Conservation (phyloP, 441 rosid genomes). For the Erodium trifolium region DNA sequence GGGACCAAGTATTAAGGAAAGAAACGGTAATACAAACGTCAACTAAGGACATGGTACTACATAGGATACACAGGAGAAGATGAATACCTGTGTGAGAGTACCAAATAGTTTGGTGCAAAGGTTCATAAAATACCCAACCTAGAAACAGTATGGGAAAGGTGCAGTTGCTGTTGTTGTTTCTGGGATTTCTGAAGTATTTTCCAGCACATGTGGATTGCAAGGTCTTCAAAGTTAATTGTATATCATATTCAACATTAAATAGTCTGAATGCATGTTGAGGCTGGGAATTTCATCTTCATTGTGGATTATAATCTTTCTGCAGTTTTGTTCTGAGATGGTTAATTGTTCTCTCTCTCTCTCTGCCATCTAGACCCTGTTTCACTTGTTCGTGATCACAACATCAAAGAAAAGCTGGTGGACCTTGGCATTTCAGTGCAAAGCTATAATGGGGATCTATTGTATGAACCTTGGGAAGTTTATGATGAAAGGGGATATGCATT, state of each 20-base stretch:
- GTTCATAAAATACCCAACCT: too few relatives aligned
- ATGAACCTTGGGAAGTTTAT: conserved; percentile 95
- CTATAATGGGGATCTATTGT: conserved; percentile 85
- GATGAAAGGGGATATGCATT: conserved; percentile 69
- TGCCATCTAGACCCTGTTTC: conserved; percentile 82
- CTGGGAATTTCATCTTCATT: not conserved
- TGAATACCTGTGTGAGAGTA: too few relatives aligned
- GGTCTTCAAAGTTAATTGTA: not conserved
- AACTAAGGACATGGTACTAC: not conserved
- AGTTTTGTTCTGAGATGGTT: not conserved
- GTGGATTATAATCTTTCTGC: not conserved
- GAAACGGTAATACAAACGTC: too few relatives aligned
- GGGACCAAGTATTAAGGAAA: too few relatives aligned
- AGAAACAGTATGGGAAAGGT: too few relatives aligned
- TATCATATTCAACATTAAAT: not conserved
- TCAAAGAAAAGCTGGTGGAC: conserved; percentile 62
- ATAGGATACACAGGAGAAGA: not conserved
- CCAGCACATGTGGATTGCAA: not conserved
- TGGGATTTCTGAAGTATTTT: too few relatives aligned
- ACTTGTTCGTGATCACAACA: conserved; percentile 84
- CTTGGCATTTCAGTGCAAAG: conserved; percentile 69
- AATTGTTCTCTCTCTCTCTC: conserved; percentile 10
- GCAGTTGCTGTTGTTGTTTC: not conserved
- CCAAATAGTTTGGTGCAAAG: not conserved
- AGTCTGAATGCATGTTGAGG: not conserved